These are phyloP conservation scores for Anisodus tanguticus DNA, from an alignment of 257 asterid genomes.

Conservation along the genomic window DNA sequence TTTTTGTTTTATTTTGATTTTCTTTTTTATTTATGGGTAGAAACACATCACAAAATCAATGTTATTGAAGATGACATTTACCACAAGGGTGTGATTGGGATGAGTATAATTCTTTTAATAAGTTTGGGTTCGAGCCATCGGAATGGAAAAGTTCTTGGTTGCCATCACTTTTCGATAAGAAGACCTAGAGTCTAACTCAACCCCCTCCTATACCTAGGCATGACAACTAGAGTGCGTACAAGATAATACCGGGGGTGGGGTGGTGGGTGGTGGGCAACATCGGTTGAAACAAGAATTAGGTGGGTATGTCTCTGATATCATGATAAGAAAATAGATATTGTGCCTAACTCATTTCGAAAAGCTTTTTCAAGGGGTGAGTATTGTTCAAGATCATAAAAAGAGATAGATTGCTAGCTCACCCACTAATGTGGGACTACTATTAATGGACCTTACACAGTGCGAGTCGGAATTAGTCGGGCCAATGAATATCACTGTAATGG, in stretches of 20 bases:
- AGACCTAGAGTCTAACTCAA: not conserved
- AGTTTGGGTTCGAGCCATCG: not conserved
- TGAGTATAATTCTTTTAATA: not conserved
- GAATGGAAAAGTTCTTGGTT: not conserved
- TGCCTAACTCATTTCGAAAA: not conserved
- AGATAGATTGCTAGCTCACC: not conserved
- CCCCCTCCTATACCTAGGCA: too few relatives aligned
- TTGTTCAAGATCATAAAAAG: not conserved
- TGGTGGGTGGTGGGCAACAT: not conserved
- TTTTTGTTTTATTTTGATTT: too few relatives aligned
- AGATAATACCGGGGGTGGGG: not conserved
- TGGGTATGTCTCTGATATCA: not conserved
- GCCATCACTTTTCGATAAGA: not conserved
- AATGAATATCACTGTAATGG: not conserved
- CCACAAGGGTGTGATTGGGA: not conserved
- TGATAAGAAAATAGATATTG: too few relatives aligned
- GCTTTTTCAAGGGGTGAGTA: not conserved
- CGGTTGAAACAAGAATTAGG: not conserved
- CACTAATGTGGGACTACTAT: not conserved
- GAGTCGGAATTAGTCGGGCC: not conserved
- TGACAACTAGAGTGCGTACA: not conserved
- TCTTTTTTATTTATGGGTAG: too few relatives aligned
- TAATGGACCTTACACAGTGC: not conserved
- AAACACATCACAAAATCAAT: not conserved
- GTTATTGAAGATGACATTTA: not conserved